Evolutionary conservation across 257 asterid genomes (phyloP), one percentile per base, ranked within the genome.

Genomic region (Solanum clarkiae): DNA sequence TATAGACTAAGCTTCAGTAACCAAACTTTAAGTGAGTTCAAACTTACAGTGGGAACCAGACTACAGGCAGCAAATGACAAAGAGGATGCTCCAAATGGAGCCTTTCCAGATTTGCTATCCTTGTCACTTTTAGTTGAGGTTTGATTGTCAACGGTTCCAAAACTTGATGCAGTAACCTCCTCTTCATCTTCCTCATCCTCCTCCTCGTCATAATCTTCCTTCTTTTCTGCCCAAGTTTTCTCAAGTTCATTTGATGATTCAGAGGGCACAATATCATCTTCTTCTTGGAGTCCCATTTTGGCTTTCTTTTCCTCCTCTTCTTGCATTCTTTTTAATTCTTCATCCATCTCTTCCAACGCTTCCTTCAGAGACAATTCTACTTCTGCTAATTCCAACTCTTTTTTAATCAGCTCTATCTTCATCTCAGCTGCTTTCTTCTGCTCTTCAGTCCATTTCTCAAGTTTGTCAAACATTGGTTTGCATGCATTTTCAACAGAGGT

Each of bases 51-150:
- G 17, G 96, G 85, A 77, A 90, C 51, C 29, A 95, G 90, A 86
- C 87, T 86, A 72, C 91, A 86, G 80, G 89, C 82, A 51, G 90
- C 91, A 83, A 95, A 91, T 14, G 97, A 88, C 60, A 95, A 89
- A 16, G 99, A 95, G n/a, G 96, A 54, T 55, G 98, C 90, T 54
- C 98, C 99, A 86, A 95, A 96, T 44, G 97, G 91, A 59, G 99
- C 90, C 86, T 87, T 95, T 80, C 97, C 97, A n/a, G 84, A 24
- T 84, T 56, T 69, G 81, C 83, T 86, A 49, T 91, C 92, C 79
- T 82, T 87, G 82, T 90, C 93, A 54, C 83, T 89, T 68, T 85
- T 88, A 18, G 55, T 22, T 10, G 90, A 65, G 83, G 71, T 90
- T 68, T 83, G 90, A 60, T 88, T 97, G 42, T 88, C 92, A 54